These are phyloP conservation scores for Aspergillus ibericus DNA, from an alignment of 2,329 filamentous ascomycete species.

Conservation along the genomic window DNA sequence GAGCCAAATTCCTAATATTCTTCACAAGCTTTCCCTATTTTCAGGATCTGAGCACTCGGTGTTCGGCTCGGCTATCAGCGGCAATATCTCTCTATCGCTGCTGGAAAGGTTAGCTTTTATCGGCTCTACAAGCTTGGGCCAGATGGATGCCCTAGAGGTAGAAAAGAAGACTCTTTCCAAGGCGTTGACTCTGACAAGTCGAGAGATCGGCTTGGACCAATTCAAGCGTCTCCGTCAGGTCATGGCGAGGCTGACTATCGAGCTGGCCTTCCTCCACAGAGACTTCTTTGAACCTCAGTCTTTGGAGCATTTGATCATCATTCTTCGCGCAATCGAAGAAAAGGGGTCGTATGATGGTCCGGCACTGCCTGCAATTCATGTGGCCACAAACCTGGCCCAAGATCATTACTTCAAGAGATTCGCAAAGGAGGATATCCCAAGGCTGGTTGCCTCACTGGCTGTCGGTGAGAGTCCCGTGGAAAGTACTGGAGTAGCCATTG, in stretches of 20 bases:
- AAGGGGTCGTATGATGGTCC: slow-evolving; percentile 18
- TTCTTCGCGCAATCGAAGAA: slow-evolving; percentile 27
- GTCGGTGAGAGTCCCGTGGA: slow-evolving; percentile 24
- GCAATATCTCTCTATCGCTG: slow-evolving; percentile 53
- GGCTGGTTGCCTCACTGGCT: slow-evolving; percentile 28
- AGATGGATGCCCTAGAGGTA: slow-evolving; percentile 62
- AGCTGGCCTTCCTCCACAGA: slow-evolving; percentile 36
- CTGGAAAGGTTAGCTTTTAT: slow-evolving; percentile 57
- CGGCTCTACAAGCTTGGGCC: slow-evolving; percentile 57
- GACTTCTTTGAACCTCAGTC: slow-evolving; percentile 35
- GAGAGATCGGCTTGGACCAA: slow-evolving; percentile 53
- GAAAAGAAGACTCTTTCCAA: slow-evolving; percentile 64
- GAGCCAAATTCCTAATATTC: slow-evolving; percentile 34
- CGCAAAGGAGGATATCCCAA: slow-evolving; percentile 30
- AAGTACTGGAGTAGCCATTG: slow-evolving; percentile 64
- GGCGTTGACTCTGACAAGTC: slow-evolving; percentile 53
- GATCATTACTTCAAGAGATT: slow-evolving; percentile 40
- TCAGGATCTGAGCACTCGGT: slow-evolving; percentile 31
- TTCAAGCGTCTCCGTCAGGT: slow-evolving; percentile 51
- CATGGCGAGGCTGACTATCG: slow-evolving; percentile 41
- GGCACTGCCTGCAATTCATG: slow-evolving; percentile 13
- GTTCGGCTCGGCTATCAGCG: slow-evolving; percentile 49
- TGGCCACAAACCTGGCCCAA: slow-evolving; percentile 23
- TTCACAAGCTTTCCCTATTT: slow-evolving; percentile 39
- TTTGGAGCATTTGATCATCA: slow-evolving; percentile 22